Percentiles rank a stretch among this genome's conserved stretches.
Conservation (phyloP, 805 yeast species). For the Kluyveromyces starmeri region DNA sequence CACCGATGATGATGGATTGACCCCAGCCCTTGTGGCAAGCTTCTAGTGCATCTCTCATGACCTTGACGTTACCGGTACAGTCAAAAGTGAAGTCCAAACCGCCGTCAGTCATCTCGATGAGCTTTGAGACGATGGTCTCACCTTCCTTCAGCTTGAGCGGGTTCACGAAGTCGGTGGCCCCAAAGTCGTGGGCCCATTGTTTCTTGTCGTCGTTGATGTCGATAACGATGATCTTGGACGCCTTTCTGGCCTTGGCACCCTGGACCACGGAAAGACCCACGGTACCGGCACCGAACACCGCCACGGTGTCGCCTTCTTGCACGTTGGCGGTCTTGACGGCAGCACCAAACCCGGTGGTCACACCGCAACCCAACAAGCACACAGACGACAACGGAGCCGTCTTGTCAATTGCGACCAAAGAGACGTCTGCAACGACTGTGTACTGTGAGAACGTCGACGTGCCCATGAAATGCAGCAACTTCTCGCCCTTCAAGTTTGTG, state of each 20-base stretch:
- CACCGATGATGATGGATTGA: conserved; percentile 89
- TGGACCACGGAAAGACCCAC: conserved; percentile 95
- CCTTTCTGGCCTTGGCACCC: conserved; percentile 82
- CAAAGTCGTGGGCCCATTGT: conserved; percentile 80
- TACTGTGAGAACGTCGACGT: conserved; percentile 95
- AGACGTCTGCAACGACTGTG: conserved; percentile 96
- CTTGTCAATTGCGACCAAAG: conserved; percentile 85
- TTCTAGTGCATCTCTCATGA: conserved; percentile 94
- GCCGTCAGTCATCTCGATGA: conserved; percentile 89
- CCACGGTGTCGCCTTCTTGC: conserved; percentile 85
- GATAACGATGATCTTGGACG: conserved; percentile 71
- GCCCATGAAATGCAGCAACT: conserved; percentile 91
- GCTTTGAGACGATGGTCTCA: conserved; percentile 66
- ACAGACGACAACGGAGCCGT: conserved; percentile 78
- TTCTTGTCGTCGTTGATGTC: conserved; percentile 81
- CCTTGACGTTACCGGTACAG: conserved; percentile 93
- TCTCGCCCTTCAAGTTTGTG: conserved; percentile 69
- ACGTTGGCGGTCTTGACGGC: conserved; percentile 87
- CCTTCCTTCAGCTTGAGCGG: conserved; percentile 65
- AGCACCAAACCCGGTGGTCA: conserved; percentile 97
- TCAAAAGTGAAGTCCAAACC: conserved; percentile 95
- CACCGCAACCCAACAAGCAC: conserved; percentile 95
- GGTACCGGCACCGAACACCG: conserved; percentile 96
- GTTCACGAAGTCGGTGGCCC: conserved; percentile 92
- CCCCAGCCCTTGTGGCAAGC: conserved; percentile 99